A percentile compares a stretch with the other conserved stretches of the same genome.
phyloP scores from a whole-genome alignment of 1,284 basidiomycete genomes.

The Cryptococcus wingfieldii region DNA sequence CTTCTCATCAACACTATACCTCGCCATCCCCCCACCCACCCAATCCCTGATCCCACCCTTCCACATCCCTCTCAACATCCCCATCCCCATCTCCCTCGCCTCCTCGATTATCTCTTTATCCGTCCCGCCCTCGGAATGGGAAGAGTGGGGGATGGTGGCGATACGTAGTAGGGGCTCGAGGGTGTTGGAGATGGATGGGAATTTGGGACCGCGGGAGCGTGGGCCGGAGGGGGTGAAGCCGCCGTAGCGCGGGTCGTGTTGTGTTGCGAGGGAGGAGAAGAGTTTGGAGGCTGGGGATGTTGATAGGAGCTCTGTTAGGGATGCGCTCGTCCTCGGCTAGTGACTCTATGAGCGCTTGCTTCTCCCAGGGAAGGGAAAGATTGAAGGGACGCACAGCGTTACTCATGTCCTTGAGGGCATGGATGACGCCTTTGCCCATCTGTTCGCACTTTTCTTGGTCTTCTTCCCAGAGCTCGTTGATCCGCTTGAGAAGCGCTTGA shows the following conservation, averaged over 20 bases:
- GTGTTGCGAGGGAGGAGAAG: slow-evolving; percentile 21
- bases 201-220: slow-evolving; percentile 45
- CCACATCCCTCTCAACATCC: slow-evolving; percentile 44
- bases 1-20: slow-evolving; percentile 52
- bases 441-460: slow-evolving; percentile 26
- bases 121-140: slow-evolving; percentile 21
- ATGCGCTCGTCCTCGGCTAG: neutral
- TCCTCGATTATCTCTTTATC: slow-evolving; percentile 27
- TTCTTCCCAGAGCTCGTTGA: slow-evolving; percentile 36
- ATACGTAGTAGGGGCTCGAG: slow-evolving; percentile 31
- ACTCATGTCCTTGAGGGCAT: slow-evolving; percentile 25
- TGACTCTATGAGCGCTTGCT: neutral
- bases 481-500: slow-evolving; percentile 26
- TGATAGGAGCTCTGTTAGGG: slow-evolving; percentile 11
- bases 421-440: slow-evolving; percentile 30
- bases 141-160: slow-evolving; percentile 12
- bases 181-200: slow-evolving; percentile 39
- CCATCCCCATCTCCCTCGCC: slow-evolving; percentile 32
- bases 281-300: slow-evolving; percentile 20
- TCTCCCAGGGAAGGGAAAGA: neutral
- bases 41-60: slow-evolving; percentile 53
- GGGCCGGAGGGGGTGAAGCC: slow-evolving; percentile 47
- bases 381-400: slow-evolving; percentile 3
- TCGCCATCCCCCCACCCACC: slow-evolving; percentile 51
- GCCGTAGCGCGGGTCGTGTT: slow-evolving; percentile 43